A percentile compares a stretch with the other conserved stretches of the same genome.
Evolutionary conservation across 345 rosid genomes (phyloP).

Genomic region (Salix suchowensis): DNA sequence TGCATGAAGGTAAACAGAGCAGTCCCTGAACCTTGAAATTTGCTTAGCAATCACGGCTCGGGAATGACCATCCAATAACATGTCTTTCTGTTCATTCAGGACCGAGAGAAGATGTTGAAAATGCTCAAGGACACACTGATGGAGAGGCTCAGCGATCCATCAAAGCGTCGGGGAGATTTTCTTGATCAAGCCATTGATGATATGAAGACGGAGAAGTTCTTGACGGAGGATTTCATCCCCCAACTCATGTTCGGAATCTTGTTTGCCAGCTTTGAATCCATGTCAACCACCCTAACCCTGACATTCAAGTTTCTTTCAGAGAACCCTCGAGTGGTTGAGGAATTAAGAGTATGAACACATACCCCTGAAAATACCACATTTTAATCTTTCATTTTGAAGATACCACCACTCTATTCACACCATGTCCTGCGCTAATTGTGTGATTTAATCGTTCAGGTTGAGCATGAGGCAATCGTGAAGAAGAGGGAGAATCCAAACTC

Average conservation of each 20-base stretch:
- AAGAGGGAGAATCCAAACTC: constrained; percentile 13
- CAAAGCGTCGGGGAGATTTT: constrained; percentile 14
- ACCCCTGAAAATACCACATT: not conserved
- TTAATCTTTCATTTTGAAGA: not conserved
- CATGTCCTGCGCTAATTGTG: not conserved
- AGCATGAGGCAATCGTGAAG: constrained; percentile 9
- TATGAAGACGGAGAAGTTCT: constrained; percentile 19
- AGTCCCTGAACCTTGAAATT: not conserved
- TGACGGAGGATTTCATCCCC: constrained; percentile 23
- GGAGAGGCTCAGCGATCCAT: constrained; percentile 13
- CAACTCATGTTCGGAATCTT: constrained; percentile 23
- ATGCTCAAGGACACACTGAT: constrained; percentile 6
- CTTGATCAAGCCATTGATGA: constrained; percentile 22
- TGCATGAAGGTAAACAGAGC: constrained; percentile 30
- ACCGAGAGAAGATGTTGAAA: constrained; percentile 7
- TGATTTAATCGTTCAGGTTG: constrained; percentile 15
- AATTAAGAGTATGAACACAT: constrained; percentile 17
- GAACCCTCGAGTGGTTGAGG: constrained; percentile 30
- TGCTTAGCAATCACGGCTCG: not conserved
- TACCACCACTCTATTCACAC: not conserved
- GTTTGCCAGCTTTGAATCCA: constrained; percentile 13
- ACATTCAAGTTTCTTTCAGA: constrained; percentile 30
- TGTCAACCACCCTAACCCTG: constrained; percentile 7
- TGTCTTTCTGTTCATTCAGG: constrained; percentile 1
- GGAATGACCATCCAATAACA: not conserved